Percentiles rank a stretch among this genome's conserved stretches.
phyloP scores from a whole-genome alignment of 345 rosid species.

The Eutrema japonicum region DNA sequence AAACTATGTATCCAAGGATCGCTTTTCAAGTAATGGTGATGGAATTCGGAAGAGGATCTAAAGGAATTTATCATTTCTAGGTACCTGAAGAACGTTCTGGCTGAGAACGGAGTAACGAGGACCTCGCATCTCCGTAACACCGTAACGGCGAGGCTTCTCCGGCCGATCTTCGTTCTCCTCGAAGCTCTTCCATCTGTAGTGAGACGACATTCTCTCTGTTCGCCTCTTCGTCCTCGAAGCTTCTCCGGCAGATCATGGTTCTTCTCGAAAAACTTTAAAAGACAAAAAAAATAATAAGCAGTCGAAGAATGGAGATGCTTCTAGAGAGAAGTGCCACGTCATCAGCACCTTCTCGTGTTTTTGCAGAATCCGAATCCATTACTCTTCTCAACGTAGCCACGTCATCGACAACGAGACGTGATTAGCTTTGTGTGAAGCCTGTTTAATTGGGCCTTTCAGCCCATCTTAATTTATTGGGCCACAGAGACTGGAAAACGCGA shows the following conservation, averaged over 20 bases:
- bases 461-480: constrained; percentile 17
- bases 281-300: neutral
- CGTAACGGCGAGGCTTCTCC: constrained; percentile 86
- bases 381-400: constrained; percentile 12
- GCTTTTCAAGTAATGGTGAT: neutral
- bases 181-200: constrained; percentile 74
- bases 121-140: constrained; percentile 89
- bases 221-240: constrained; percentile 1
- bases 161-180: constrained; percentile 85
- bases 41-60: neutral
- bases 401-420: constrained; percentile 20
- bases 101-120: constrained; percentile 69
- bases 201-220: constrained; percentile 49
- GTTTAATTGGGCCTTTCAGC: constrained; percentile 19
- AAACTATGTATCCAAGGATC: neutral
- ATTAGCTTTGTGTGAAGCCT: constrained; percentile 18
- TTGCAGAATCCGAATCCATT: neutral
- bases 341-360: constrained; percentile 15
- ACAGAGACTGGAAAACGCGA: neutral
- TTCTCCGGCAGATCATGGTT: constrained; percentile 6
- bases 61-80: neutral
- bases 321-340: constrained; percentile 51
- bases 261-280: neutral
- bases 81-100: constrained; percentile 74
- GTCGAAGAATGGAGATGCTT: constrained; percentile 51